Conservation (phyloP, 495 filamentous ascomycete genomes). For the Aspergillus sclerotioniger region DNA sequence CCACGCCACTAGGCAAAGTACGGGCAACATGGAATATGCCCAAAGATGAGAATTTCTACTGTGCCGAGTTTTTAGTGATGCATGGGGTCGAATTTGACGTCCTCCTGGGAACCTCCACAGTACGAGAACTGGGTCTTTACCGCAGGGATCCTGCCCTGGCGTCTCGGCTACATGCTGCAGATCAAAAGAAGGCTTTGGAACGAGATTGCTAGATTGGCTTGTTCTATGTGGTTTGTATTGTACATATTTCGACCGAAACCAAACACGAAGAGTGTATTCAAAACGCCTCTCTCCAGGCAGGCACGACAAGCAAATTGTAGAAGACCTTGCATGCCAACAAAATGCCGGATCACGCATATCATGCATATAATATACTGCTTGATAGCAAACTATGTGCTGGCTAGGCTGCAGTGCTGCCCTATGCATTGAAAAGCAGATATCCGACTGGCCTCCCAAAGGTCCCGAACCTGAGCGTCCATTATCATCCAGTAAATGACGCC, state of each 20-base stretch:
- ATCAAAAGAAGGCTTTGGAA: background rate
- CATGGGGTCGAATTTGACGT: background rate
- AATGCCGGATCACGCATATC: too few species aligned
- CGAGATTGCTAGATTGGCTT: too few species aligned
- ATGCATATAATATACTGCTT: background rate
- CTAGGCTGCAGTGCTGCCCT: background rate
- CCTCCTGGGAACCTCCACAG: background rate
- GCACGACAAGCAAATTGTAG: too few species aligned
- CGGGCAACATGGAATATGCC: background rate
- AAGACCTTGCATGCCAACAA: too few species aligned
- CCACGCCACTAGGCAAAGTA: background rate
- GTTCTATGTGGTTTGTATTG: too few species aligned
- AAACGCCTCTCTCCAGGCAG: too few species aligned
- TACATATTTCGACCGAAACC: too few species aligned
- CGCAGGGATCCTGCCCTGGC: background rate
- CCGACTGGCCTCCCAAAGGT: background rate
- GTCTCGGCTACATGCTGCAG: background rate
- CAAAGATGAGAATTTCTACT: background rate
- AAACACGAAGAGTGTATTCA: too few species aligned
- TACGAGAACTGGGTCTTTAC: background rate
- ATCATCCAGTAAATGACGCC: background rate
- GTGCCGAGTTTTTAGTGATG: background rate
- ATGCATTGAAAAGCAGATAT: background rate
- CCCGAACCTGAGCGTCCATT: background rate
- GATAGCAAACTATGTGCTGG: background rate